Evolutionary conservation across 371 early-diverging fungal genomes (phyloP).

Genomic region (Massospora cicadina): DNA sequence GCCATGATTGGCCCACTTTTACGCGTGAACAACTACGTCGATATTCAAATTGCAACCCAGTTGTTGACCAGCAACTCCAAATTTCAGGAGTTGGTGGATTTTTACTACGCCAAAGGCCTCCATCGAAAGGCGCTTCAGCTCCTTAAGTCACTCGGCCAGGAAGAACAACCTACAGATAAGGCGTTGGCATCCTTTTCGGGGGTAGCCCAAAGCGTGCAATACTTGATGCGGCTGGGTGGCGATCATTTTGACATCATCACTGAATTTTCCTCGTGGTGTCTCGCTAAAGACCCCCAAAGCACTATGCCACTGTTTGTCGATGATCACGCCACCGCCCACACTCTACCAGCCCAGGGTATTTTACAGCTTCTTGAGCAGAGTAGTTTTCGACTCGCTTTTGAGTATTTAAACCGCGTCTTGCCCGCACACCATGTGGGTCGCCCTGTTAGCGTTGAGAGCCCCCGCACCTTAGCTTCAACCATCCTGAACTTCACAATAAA

Average conservation of each 20-base stretch:
- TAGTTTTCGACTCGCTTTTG: conserved; percentile 38
- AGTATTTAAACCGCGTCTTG: conserved; percentile 58
- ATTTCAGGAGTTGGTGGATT: conserved; percentile 69
- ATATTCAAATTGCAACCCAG: conserved; percentile 59
- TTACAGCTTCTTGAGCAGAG: conserved; percentile 35
- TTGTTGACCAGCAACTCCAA: conserved; percentile 50
- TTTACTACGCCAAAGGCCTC: conserved; percentile 73
- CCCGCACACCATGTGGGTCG: neutral
- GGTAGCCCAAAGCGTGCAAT: conserved; percentile 42
- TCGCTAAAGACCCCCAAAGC: conserved; percentile 38
- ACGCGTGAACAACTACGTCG: conserved; percentile 71
- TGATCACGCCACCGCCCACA: conserved; percentile 35
- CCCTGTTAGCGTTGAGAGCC: conserved; percentile 22
- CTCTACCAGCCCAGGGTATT: conserved; percentile 29
- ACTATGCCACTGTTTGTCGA: conserved; percentile 76
- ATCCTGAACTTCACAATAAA: conserved; percentile 59
- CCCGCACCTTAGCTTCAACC: conserved; percentile 31
- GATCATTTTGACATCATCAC: conserved; percentile 62
- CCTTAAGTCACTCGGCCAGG: conserved; percentile 24
- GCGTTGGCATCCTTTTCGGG: conserved; percentile 28
- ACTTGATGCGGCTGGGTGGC: conserved; percentile 52
- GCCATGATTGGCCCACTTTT: conserved; percentile 71
- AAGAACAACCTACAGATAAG: neutral
- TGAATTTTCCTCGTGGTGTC: conserved; percentile 57
- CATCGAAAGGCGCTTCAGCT: conserved; percentile 72